Evolutionary conservation across 768 basidiomycete species (phyloP).

Genomic region (Fomitopsis pulvina): DNA sequence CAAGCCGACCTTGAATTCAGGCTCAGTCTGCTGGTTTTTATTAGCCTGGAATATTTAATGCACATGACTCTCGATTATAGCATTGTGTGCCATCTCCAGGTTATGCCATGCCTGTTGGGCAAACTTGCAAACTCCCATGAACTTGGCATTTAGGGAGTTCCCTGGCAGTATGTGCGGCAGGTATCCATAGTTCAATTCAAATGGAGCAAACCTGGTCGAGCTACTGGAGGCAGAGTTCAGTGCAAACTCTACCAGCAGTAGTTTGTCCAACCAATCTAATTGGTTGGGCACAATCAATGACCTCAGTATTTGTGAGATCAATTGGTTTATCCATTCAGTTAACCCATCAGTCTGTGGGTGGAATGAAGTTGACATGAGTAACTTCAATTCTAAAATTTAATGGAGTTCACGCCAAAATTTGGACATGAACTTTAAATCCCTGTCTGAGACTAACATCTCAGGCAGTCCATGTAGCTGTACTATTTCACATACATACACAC

Average conservation of each 20-base stretch:
- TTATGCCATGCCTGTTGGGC: constrained; percentile 18
- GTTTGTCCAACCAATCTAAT: constrained; percentile 23
- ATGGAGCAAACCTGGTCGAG: constrained; percentile 30
- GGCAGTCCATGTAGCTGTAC: constrained; percentile 19
- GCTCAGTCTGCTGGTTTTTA: constrained; percentile 10
- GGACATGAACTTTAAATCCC: constrained; percentile 29
- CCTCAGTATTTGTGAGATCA: constrained; percentile 11
- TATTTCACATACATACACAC: constrained; percentile 12
- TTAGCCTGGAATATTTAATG: constrained; percentile 28
- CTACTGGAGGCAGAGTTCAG: constrained; percentile 26
- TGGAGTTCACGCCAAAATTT: constrained; percentile 27
- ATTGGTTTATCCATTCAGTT: constrained; percentile 12
- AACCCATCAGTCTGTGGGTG: constrained; percentile 28
- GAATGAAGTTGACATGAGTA: constrained; percentile 23
- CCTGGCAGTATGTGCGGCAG: constrained; percentile 8
- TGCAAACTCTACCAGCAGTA: constrained; percentile 33
- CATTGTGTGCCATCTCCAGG: constrained; percentile 28
- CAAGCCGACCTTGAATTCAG: constrained; percentile 15
- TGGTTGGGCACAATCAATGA: constrained; percentile 9
- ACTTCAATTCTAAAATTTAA: constrained; percentile 13
- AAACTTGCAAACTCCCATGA: constrained; percentile 22
- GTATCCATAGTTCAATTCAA: constrained; percentile 19
- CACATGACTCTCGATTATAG: constrained; percentile 27
- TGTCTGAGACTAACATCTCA: constrained; percentile 21
- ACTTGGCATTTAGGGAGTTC: constrained; percentile 1